phyloP scores from a whole-genome alignment of 1,284 basidiomycete species.

The Leccinum cinnamomeum region DNA sequence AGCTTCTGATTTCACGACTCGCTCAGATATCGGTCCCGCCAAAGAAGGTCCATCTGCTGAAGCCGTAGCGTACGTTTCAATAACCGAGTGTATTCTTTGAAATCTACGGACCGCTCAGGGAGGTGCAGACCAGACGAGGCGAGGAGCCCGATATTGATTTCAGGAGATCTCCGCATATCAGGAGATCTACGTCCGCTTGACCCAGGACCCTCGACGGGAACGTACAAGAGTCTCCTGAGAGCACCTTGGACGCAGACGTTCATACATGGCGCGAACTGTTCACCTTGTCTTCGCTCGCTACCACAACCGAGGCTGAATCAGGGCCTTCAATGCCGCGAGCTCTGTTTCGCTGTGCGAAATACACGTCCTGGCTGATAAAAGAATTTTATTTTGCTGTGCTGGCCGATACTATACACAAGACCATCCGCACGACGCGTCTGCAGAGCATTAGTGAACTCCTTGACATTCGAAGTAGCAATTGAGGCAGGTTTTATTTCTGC shows the following conservation, averaged over 20 bases:
- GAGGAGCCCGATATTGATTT: conserved; percentile 82
- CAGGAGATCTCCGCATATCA: no score
- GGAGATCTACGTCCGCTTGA: no score
- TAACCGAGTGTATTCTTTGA: neutral
- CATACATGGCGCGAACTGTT: conserved; percentile 33
- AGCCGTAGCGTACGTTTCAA: conserved; percentile 69
- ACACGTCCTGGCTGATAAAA: no score
- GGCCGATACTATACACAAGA: conserved; percentile 17
- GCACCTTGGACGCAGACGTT: conserved; percentile 25
- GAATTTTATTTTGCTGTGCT: no score
- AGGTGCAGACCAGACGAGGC: conserved; percentile 79
- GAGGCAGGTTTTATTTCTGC: conserved; percentile 35
- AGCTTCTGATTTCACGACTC: conserved; percentile 97
- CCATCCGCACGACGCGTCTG: conserved; percentile 33
- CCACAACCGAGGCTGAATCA: conserved; percentile 5
- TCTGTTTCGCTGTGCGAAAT: no score
- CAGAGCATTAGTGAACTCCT: conserved; percentile 26
- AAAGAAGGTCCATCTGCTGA: conserved; percentile 92
- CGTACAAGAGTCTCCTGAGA: conserved; percentile 33
- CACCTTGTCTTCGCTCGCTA: conserved; percentile 13
- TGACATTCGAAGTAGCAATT: conserved; percentile 29
- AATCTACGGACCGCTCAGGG: conserved; percentile 30
- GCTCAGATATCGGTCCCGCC: conserved; percentile 98
- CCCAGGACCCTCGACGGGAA: conserved; percentile 5
- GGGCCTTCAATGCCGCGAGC: no score